Evolutionary conservation across 352 stramenopile genomes (phyloP), one percentile per base, ranked within the genome.

Genomic region (Phytophthora pinifolia): DNA sequence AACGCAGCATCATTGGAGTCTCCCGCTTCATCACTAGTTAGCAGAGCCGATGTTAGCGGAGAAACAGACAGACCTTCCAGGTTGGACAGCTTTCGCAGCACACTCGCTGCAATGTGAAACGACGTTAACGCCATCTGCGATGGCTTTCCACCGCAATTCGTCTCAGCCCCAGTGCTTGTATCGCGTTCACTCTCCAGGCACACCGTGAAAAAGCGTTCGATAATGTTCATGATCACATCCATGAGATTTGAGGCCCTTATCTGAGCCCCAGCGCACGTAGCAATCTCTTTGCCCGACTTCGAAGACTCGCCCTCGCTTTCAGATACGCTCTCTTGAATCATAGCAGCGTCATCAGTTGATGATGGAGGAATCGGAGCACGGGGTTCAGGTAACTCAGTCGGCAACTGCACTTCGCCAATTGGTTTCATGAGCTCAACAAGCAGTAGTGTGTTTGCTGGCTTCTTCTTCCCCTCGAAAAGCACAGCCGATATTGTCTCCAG

Each of bases 381-480:
- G 22, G 9, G 22, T 2, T 20, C 31, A 31, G 6, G 30, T 27
- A 15, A 12, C 20, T 59, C 50, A 20, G 38, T 31, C 6, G 15
- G 45, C 30, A 49, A 48, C 25, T 62, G 30, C 30, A 61, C 36
- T 14, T 74, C 46, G 48, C 52, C 42, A 15, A 80, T 43, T 14
- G 75, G 67, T 13, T 74, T 80, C 33, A 90, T 58, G 15, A 93
- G 53, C 57, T 92, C 70, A 2, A 78, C 60, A 48, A 95, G 59
- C 43, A 92, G 46, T 34, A 93, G 35, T 2, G 80, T 87, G 38
- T 92, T 93, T 6, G 74, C 62, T 60, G 88, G 81, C 35, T 86
- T 89, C 39, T 83, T 88, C 63, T 88, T 91, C 31, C 65, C 68
- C 18, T 92, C 83, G 41, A 93, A 92, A 10, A 92, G 33, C 4